Evolutionary conservation across 495 filamentous ascomycete species (phyloP), one percentile per base, ranked within the genome.

Genomic region (Tuber umbilicatum): DNA sequence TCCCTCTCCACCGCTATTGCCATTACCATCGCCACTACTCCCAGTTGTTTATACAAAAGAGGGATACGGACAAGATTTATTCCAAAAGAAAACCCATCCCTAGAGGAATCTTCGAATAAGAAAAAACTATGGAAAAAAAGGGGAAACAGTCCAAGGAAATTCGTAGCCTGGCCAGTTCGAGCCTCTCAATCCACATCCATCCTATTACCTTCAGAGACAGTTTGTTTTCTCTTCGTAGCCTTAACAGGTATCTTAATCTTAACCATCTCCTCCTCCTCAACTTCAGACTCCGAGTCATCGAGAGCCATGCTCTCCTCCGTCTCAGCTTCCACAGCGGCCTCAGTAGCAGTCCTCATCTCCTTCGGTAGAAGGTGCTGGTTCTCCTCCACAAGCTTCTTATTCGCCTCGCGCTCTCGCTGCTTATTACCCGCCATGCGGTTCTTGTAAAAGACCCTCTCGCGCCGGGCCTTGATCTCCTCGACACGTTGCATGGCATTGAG

Each of bases 381-480:
- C 87, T 92, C 89, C 78, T 90, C 91, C 73, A 99, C 94, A 75
- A 98, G 86, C 87, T 92, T 94, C 83, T 92, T 86, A 85, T 97
- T 90, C 72, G 87, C 86, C 81, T 89, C 91, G 76, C 90, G 85
- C 85, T 94, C 89, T 82, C 89, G 87, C 84, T 91, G 91, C 84
- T 91, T 89, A 83, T 95, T 96, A 81, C 95, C 94, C 68, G 89
- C 90, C 91, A 97, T 91, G 74, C 96, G 89, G 76, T 91, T 90
- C 88, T 92, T 94, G 86, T 96, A 97, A 86, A 97, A 97, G 70
- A 89, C 89, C 79, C 92, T 87, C 87, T 99, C 94, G 80, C 95
- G 88, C 81, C 89, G 88, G 70, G 87, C 83, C 68, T 93, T 88
- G 84, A 98, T 96, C 86, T 99, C 94, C 82, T 88, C 86, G 77